Conservation (phyloP, 805 yeast species). For the Monosporozyma servazzii region DNA sequence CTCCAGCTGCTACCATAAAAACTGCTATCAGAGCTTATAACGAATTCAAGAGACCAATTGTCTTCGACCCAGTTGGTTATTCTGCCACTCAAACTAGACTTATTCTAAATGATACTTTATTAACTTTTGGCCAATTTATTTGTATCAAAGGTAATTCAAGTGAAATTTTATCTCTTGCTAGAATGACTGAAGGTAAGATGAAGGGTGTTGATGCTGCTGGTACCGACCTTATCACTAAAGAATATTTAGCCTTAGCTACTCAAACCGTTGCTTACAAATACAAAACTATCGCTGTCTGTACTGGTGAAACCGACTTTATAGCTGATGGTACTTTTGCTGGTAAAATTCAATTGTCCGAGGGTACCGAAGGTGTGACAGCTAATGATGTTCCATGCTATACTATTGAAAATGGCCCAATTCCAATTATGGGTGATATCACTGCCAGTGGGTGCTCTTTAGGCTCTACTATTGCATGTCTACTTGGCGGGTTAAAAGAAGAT, state of each 20-base stretch:
- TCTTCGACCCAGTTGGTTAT: slow-evolving; percentile 89
- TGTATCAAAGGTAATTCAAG: slow-evolving; percentile 82
- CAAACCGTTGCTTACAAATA: slow-evolving; percentile 40
- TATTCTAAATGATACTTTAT: slow-evolving; percentile 37
- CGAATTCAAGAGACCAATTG: slow-evolving; percentile 45
- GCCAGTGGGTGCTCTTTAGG: slow-evolving; percentile 84
- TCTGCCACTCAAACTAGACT: slow-evolving; percentile 66
- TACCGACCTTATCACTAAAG: slow-evolving; percentile 15
- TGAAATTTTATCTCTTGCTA: slow-evolving; percentile 61
- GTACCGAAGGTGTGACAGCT: slow-evolving; percentile 11
- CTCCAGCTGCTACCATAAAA: slow-evolving; percentile 36
- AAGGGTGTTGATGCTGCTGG: slow-evolving; percentile 62
- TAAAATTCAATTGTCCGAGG: slow-evolving; percentile 10
- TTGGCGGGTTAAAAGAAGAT: slow-evolving; percentile 37
- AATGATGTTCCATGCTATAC: slow-evolving; percentile 25
- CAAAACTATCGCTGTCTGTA: slow-evolving; percentile 56
- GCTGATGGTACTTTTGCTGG: slow-evolving; percentile 37
- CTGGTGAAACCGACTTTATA: slow-evolving; percentile 51
- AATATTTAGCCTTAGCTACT: slow-evolving; percentile 35
- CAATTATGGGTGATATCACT: slow-evolving; percentile 57
- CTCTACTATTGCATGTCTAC: slow-evolving; percentile 51
- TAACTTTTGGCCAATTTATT: slow-evolving; percentile 48
- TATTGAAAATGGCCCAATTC: slow-evolving; percentile 47
- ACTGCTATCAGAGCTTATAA: slow-evolving; percentile 55
- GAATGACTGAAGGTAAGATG: slow-evolving; percentile 39